phyloP scores from a whole-genome alignment of 2,329 filamentous ascomycete genomes.

The Sarocladium oryzae region DNA sequence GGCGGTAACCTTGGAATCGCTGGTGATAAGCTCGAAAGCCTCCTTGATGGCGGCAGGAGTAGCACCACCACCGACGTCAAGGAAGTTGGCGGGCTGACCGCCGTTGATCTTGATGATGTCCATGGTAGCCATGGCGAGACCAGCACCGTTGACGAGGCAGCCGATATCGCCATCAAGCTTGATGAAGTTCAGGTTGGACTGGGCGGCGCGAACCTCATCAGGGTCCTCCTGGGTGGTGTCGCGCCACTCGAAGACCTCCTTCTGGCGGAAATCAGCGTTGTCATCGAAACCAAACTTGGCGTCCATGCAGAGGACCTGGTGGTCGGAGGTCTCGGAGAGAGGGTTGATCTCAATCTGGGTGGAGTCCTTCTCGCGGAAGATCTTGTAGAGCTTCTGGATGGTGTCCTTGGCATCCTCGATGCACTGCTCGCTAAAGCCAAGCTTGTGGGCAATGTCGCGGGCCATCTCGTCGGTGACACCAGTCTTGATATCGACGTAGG shows the following conservation, averaged over 20 bases:
- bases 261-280: constrained; percentile 97
- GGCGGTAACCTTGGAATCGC: constrained; percentile 94
- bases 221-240: constrained; percentile 93
- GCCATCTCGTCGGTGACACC: constrained; percentile 96
- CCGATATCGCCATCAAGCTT: constrained; percentile 99
- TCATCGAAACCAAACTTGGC: constrained; percentile 98
- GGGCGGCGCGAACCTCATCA: constrained; percentile 93
- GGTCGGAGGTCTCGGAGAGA: constrained; percentile 94
- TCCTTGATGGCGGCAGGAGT: constrained; percentile 95
- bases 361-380: constrained; percentile 97
- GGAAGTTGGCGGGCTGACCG: constrained; percentile 93
- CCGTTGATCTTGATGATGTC: constrained; percentile 99
- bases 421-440: constrained; percentile 97
- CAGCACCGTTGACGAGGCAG: constrained; percentile 97
- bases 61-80: constrained; percentile 96
- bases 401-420: constrained; percentile 91
- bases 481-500: constrained; percentile 84
- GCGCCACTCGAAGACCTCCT: constrained; percentile 91
- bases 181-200: constrained; percentile 98
- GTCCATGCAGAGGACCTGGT: constrained; percentile 98
- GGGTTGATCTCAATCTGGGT: constrained; percentile 99
- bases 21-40: constrained; percentile 98
- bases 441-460: constrained; percentile 77
- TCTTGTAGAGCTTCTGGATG: constrained; percentile 98
- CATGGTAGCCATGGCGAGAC: constrained; percentile 99